A percentile compares a stretch with the other conserved stretches of the same genome.
phyloP scores from a whole-genome alignment of 345 rosid genomes.

The Brassica carinata region DNA sequence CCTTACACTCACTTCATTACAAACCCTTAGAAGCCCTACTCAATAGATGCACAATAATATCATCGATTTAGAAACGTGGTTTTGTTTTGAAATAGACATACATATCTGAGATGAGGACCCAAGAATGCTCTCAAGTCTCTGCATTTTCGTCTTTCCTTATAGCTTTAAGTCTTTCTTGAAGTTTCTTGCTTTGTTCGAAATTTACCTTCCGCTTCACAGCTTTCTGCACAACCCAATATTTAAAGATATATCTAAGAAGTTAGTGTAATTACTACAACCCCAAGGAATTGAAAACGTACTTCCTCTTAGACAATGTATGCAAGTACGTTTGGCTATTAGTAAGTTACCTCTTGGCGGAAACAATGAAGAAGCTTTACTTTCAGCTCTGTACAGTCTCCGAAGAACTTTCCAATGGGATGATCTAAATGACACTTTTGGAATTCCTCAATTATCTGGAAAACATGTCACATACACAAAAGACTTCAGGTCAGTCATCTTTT shows the following conservation, averaged over 20 bases:
- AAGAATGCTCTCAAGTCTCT: conserved; percentile 29
- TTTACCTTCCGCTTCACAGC: conserved; percentile 88
- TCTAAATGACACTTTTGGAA: conserved; percentile 88
- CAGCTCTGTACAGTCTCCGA: conserved; percentile 83
- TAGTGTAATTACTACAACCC: background rate
- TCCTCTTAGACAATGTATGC: background rate
- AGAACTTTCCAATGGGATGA: conserved; percentile 82
- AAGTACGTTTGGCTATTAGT: background rate
- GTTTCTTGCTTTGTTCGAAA: conserved; percentile 60
- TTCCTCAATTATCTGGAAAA: conserved; percentile 71
- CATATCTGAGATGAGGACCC: background rate
- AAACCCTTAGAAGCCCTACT: background rate
- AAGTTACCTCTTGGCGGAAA: conserved; percentile 76
- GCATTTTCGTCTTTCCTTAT: conserved; percentile 58
- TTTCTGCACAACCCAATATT: conserved; percentile 54
- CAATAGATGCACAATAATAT: background rate
- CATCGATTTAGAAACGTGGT: background rate
- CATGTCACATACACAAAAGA: background rate
- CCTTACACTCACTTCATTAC: background rate
- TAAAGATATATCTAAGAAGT: conserved; percentile 15
- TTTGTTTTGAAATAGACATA: background rate
- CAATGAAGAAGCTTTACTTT: conserved; percentile 82
- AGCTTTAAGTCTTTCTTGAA: conserved; percentile 53
- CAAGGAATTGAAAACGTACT: background rate
- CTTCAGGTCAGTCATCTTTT: background rate